Evolutionary conservation across 495 filamentous ascomycete species (phyloP).

Genomic region (Bryoglossum gracile): DNA sequence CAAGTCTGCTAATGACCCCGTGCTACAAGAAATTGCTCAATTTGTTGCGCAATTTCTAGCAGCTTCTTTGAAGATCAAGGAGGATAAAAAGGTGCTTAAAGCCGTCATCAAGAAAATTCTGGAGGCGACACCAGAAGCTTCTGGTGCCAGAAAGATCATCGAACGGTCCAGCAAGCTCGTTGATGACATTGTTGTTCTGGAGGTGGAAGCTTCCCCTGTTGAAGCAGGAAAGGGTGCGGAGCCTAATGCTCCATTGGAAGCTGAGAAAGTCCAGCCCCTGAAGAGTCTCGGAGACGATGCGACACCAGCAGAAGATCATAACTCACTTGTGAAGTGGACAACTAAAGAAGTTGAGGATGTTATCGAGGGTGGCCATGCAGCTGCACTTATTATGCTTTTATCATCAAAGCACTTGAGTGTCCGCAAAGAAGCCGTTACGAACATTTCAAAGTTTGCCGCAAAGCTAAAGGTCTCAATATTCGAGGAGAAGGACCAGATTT

Average conservation of each 20-base stretch:
- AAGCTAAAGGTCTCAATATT: conserved; percentile 65
- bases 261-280: conserved; percentile 6
- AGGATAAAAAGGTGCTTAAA: conserved; percentile 35
- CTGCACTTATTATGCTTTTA: conserved; percentile 63
- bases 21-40: conserved; percentile 36
- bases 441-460: conserved; percentile 54
- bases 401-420: conserved; percentile 67
- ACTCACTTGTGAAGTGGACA: conserved; percentile 58
- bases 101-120: conserved; percentile 27
- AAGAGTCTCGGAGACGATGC: not conserved
- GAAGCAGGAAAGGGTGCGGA: not conserved
- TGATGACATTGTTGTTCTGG: conserved; percentile 12
- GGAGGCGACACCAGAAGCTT: conserved; percentile 3
- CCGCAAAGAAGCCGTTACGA: conserved; percentile 65
- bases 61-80: conserved; percentile 34
- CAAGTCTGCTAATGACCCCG: conserved; percentile 36
- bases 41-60: conserved; percentile 49
- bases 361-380: conserved; percentile 62
- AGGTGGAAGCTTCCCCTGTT: not conserved
- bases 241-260: not conserved
- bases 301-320: conserved; percentile 43
- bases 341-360: conserved; percentile 66
- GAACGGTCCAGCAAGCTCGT: conserved; percentile 15
- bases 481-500: conserved; percentile 66
- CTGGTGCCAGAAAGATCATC: conserved; percentile 7